A percentile compares a stretch with the other conserved stretches of the same genome.
Evolutionary conservation across 2,329 filamentous ascomycete species (phyloP).

Genomic region (Neofusicoccum ribis): DNA sequence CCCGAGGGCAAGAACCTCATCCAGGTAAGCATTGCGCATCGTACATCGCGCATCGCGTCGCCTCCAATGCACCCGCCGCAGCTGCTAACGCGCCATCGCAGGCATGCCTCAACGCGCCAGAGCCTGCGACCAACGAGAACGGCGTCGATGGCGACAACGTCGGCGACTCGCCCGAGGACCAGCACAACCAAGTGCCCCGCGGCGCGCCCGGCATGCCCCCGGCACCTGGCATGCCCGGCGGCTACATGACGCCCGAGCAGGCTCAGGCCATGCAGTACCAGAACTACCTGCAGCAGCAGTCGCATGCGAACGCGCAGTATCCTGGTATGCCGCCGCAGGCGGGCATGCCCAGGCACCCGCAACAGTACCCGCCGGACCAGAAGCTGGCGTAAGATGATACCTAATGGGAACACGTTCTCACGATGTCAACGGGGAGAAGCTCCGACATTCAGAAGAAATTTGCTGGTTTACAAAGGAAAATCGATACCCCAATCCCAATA

Average conservation of each 20-base stretch:
- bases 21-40: conserved; percentile 65
- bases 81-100: conserved; percentile 43
- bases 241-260: conserved; percentile 66
- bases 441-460: conserved; percentile 18
- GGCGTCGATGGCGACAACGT: conserved; percentile 52
- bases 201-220: conserved; percentile 68
- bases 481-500: conserved; percentile 21
- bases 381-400: conserved; percentile 35
- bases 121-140: conserved; percentile 73
- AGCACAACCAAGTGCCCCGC: conserved; percentile 73
- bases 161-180: conserved; percentile 90
- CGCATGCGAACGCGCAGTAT: conserved; percentile 63
- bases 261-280: conserved; percentile 72
- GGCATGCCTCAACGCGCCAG: conserved; percentile 95
- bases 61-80: neutral
- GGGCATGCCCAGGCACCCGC: conserved; percentile 63
- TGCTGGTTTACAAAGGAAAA: conserved; percentile 22
- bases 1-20: conserved; percentile 99
- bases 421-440: conserved; percentile 16
- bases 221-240: conserved; percentile 63
- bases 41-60: conserved; percentile 18
- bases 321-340: conserved; percentile 71
- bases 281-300: conserved; percentile 74
- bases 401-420: conserved; percentile 10
- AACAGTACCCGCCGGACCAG: conserved; percentile 67